Conservation (phyloP, 768 basidiomycete species). For the Boletus subcaerulescens region DNA sequence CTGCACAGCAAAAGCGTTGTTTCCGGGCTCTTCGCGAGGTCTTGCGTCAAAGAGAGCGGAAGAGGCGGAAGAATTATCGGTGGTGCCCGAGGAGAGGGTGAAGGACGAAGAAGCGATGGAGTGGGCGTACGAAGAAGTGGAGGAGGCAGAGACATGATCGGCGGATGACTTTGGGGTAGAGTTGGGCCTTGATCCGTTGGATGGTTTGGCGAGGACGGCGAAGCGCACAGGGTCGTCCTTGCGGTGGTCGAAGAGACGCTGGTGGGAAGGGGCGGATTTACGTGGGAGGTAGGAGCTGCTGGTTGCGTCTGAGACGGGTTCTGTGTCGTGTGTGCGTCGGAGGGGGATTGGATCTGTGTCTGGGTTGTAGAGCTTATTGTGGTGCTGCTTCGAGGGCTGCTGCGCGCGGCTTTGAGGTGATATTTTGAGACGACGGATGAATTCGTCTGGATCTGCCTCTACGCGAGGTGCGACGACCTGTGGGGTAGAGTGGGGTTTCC, state of each 20-base stretch:
- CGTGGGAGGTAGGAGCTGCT: constrained; percentile 46
- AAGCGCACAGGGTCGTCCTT: constrained; percentile 92
- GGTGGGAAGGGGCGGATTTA: constrained; percentile 32
- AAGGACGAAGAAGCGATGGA: constrained; percentile 68
- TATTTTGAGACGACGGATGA: constrained; percentile 68
- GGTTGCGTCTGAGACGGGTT: constrained; percentile 56
- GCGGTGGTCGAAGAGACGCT: constrained; percentile 82
- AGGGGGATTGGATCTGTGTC: constrained; percentile 64
- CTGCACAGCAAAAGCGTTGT: constrained; percentile 67
- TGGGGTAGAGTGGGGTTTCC: constrained; percentile 20
- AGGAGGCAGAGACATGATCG: constrained; percentile 73
- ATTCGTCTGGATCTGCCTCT: constrained; percentile 66
- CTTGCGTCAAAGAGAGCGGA: constrained; percentile 66
- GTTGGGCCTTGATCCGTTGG: constrained; percentile 36
- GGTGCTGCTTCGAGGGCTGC: constrained; percentile 34
- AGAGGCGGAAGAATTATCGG: constrained; percentile 70
- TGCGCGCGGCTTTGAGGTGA: constrained; percentile 46
- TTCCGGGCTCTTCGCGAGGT: constrained; percentile 51
- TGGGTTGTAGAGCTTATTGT: constrained; percentile 66
- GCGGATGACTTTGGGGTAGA: constrained; percentile 61
- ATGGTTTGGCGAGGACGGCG: constrained; percentile 56
- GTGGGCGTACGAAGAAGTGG: constrained; percentile 69
- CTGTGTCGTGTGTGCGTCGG: constrained; percentile 62
- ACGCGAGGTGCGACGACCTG: background rate
- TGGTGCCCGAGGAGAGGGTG: constrained; percentile 70